These are phyloP conservation scores for Vitis hybrid DNA, from an alignment of 177 flowering plant genomes.

Conservation along the genomic window DNA sequence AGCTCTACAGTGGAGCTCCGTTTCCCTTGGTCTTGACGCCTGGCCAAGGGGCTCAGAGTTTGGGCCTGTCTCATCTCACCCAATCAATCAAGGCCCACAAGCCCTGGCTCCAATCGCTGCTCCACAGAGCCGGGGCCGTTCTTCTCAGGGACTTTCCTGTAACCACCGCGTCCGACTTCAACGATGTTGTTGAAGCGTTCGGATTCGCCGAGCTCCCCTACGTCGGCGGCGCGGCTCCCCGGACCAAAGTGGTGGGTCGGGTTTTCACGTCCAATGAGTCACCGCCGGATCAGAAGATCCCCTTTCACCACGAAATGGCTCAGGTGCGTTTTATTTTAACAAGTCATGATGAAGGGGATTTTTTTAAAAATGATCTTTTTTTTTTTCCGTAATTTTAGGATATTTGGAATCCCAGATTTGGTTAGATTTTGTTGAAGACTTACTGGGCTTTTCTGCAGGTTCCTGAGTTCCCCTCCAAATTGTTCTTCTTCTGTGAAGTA, in stretches of 20 bases:
- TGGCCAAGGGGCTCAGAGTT: constrained; percentile 10
- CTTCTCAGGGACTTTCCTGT: constrained; percentile 74
- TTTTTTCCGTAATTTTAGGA: too few relatives aligned
- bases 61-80: constrained; percentile 19
- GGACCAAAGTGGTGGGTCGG: constrained; percentile 74
- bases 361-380: neutral
- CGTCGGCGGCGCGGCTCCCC: constrained; percentile 84
- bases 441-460: constrained; percentile 38
- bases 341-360: neutral
- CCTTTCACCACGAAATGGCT: constrained; percentile 94
- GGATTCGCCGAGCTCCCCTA: constrained; percentile 83
- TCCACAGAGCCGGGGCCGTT: constrained; percentile 61
- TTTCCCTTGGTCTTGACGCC: constrained; percentile 66
- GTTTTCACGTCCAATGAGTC: constrained; percentile 92
- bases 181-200: constrained; percentile 83
- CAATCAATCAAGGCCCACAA: constrained; percentile 42
- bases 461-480: constrained; percentile 77
- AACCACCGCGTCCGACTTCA: constrained; percentile 62
- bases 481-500: constrained; percentile 93
- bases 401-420: too few relatives aligned
- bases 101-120: constrained; percentile 44
- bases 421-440: neutral
- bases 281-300: constrained; percentile 86
- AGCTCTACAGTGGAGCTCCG: constrained; percentile 22
- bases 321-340: constrained; percentile 38